A percentile compares a stretch with the other conserved stretches of the same genome.
These are phyloP conservation scores for Fraxinus americana DNA, from an alignment of 257 asterid genomes.

Conservation along the genomic window DNA sequence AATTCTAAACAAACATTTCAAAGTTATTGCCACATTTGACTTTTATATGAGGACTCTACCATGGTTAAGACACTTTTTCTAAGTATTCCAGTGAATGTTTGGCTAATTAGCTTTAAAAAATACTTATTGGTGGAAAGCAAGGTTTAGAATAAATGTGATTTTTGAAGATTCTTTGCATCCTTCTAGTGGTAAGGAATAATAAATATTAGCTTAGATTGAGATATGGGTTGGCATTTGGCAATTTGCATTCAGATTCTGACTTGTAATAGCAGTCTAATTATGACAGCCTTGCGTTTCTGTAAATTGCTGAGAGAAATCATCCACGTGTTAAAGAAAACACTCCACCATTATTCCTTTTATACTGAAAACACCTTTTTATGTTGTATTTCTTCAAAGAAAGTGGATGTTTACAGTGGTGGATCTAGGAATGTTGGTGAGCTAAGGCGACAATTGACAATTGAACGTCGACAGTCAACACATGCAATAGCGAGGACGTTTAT, in stretches of 20 bases:
- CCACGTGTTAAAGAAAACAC: conserved; percentile 25
- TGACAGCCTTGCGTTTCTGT: conserved; percentile 25
- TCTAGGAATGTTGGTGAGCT: too few relatives aligned
- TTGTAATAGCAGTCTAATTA: conserved; percentile 20
- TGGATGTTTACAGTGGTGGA: not conserved
- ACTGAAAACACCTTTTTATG: not conserved
- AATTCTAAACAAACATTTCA: not conserved
- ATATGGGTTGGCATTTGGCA: not conserved
- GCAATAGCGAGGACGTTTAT: too few relatives aligned
- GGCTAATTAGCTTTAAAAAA: not conserved
- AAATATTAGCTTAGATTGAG: not conserved
- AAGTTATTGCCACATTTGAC: not conserved
- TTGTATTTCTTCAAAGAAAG: not conserved
- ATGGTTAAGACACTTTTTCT: not conserved
- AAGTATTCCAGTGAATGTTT: not conserved
- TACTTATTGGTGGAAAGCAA: not conserved
- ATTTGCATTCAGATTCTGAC: conserved; percentile 16
- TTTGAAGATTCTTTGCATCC: conserved; percentile 1
- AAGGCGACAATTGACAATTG: too few relatives aligned
- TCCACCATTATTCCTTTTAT: conserved; percentile 59
- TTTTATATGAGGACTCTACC: too few relatives aligned
- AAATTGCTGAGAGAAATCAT: conserved; percentile 5
- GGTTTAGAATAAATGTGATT: not conserved
- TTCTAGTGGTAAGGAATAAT: not conserved
- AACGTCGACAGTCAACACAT: too few relatives aligned